phyloP scores from a whole-genome alignment of 352 stramenopile genomes.

The Phytophthora hybrid region DNA sequence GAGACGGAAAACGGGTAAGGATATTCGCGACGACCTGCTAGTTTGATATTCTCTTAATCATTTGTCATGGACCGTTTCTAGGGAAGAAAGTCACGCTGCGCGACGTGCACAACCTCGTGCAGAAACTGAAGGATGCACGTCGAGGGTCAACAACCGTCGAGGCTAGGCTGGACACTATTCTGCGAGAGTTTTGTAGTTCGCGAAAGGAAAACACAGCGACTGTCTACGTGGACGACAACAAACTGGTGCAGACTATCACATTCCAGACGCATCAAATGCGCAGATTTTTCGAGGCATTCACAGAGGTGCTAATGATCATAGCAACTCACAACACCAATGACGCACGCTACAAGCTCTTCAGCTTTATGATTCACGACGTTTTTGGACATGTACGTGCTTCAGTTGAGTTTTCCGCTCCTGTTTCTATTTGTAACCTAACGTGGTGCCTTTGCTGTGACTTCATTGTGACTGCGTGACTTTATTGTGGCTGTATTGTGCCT shows the following conservation, averaged over 20 bases:
- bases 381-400: not conserved
- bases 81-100: constrained; percentile 8
- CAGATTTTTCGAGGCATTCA: constrained; percentile 5
- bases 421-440: no score
- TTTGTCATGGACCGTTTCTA: not conserved
- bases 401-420: no score
- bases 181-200: not conserved
- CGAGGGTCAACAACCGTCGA: constrained; percentile 3
- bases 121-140: constrained; percentile 1
- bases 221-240: constrained; percentile 7
- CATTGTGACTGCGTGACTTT: no score
- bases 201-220: constrained; percentile 11
- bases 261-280: constrained; percentile 16
- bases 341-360: not conserved
- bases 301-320: constrained; percentile 1
- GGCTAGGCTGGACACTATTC: not conserved
- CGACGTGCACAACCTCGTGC: constrained; percentile 6
- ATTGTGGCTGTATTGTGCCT: no score
- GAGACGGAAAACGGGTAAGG: not conserved
- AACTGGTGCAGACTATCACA: constrained; percentile 6
- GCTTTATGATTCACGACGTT: not conserved
- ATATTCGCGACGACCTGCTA: no score
- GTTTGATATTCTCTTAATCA: not conserved
- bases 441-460: no score
- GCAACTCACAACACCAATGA: constrained; percentile 3